phyloP scores from a whole-genome alignment of 441 rosid genomes.

The Adansonia rubrostipa region DNA sequence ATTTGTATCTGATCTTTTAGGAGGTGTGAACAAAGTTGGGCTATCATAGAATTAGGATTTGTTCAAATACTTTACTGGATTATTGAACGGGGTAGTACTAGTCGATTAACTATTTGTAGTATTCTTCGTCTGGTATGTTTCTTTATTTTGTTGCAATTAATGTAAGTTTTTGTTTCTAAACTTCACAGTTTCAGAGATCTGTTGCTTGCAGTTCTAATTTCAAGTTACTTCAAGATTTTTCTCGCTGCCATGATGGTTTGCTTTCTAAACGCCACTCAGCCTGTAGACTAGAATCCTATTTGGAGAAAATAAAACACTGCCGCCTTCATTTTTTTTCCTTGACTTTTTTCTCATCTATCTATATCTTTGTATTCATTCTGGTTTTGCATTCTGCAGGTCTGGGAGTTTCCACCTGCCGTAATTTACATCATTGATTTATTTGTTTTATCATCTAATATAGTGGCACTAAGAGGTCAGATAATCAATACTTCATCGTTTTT shows the following conservation, averaged over 20 bases:
- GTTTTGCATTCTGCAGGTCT: slow-evolving; percentile 55
- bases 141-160: neutral
- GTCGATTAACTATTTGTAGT: neutral
- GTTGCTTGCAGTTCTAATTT: slow-evolving; percentile 61
- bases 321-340: slow-evolving; percentile 12
- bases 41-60: neutral
- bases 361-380: neutral
- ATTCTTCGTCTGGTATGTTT: slow-evolving; percentile 2
- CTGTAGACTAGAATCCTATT: neutral
- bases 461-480: slow-evolving; percentile 77
- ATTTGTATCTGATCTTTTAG: neutral
- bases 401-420: slow-evolving; percentile 81
- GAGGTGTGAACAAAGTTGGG: neutral
- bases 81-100: neutral
- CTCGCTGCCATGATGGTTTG: slow-evolving; percentile 75
- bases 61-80: neutral
- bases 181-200: slow-evolving; percentile 53
- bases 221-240: slow-evolving; percentile 79
- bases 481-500: neutral
- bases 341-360: neutral
- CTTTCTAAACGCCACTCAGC: slow-evolving; percentile 23
- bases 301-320: neutral
- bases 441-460: slow-evolving; percentile 74
- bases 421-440: slow-evolving; percentile 69
- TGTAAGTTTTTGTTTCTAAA: slow-evolving; percentile 8